Percentiles rank a stretch among this genome's conserved stretches.
Evolutionary conservation across 140 eudicot genomes (phyloP).

Genomic region (Flaveria floridana): DNA sequence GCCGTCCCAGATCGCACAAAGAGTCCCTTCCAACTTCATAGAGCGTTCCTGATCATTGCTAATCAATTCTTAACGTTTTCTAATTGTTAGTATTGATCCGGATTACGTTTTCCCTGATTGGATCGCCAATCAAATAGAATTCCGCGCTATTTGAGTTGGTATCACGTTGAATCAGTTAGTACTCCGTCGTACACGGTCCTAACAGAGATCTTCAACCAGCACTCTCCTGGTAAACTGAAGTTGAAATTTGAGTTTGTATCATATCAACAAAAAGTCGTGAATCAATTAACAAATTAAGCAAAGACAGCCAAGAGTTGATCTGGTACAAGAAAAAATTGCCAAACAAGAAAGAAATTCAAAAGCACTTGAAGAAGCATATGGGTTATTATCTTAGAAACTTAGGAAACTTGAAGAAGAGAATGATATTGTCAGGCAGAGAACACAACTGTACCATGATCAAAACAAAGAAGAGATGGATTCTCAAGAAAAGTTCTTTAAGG

Average conservation of each 20-base stretch:
- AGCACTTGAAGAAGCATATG: slow-evolving; percentile 57
- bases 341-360: slow-evolving; percentile 53
- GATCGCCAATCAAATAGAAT: too few species aligned
- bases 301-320: slow-evolving; percentile 63
- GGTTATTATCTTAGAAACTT: slow-evolving; percentile 47
- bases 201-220: too few species aligned
- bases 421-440: slow-evolving; percentile 54
- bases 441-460: slow-evolving; percentile 56
- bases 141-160: too few species aligned
- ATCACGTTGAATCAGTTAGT: too few species aligned
- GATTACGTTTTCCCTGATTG: too few species aligned
- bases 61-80: too few species aligned
- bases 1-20: too few species aligned
- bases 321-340: slow-evolving; percentile 51
- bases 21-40: too few species aligned
- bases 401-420: slow-evolving; percentile 53
- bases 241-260: slow-evolving; percentile 68
- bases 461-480: slow-evolving; percentile 80
- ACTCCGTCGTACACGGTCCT: too few species aligned
- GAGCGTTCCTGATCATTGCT: too few species aligned
- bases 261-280: slow-evolving; percentile 57
- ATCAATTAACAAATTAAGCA: slow-evolving; percentile 57
- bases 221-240: slow-evolving; percentile 70
- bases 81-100: too few species aligned
- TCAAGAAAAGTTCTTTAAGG: slow-evolving; percentile 66